Conservation (phyloP, 331 rosid genomes). For the Pyracantha coccinea region DNA sequence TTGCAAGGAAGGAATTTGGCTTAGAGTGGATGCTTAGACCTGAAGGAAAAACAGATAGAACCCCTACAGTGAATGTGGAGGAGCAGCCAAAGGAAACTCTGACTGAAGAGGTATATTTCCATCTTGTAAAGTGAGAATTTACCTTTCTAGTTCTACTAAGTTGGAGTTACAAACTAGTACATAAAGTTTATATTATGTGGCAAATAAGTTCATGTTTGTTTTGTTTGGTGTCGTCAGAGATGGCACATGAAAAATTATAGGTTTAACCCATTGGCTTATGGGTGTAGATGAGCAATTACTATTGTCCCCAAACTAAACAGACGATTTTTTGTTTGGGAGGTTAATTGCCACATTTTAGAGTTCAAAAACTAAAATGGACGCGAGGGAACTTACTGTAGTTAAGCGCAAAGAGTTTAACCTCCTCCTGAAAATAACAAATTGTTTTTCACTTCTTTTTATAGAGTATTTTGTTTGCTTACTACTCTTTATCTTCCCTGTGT, state of each 20-base stretch:
- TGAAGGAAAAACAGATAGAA: constrained; percentile 32
- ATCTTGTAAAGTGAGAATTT: background rate
- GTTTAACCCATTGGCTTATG: background rate
- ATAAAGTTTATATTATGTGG: background rate
- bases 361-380: background rate
- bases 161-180: background rate
- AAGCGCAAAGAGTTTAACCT: background rate
- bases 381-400: no score
- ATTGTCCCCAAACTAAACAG: background rate
- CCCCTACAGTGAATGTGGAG: constrained; percentile 29
- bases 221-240: background rate
- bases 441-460: no score
- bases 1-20: constrained; percentile 73
- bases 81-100: constrained; percentile 33
- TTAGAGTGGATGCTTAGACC: constrained; percentile 93
- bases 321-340: background rate
- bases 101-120: constrained; percentile 45
- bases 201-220: background rate
- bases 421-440: background rate
- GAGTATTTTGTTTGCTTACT: background rate
- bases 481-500: background rate
- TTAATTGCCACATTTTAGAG: background rate
- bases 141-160: background rate
- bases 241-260: background rate
- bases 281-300: background rate